phyloP scores from a whole-genome alignment of 768 basidiomycete genomes.

The Psilocybe tampanensis region DNA sequence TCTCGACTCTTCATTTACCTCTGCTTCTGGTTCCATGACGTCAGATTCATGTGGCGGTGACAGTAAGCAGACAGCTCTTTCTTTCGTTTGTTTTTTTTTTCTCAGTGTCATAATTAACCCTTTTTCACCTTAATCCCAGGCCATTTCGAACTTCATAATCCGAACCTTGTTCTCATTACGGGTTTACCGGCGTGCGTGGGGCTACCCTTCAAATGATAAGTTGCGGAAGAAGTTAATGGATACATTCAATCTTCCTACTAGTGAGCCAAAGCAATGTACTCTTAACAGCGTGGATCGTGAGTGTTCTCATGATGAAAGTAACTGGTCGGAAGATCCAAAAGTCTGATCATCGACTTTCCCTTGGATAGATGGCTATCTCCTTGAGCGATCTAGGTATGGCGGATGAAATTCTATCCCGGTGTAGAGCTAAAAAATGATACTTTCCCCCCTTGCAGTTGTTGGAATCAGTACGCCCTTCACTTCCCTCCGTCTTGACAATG shows the following conservation, averaged over 20 bases:
- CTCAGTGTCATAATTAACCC: neutral
- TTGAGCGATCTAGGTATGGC: conserved; percentile 47
- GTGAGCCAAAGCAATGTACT: conserved; percentile 49
- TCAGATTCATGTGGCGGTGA: conserved; percentile 58
- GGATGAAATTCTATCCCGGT: neutral
- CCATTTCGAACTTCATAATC: conserved; percentile 51
- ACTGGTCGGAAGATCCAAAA: too few relatives aligned
- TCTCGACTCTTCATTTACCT: neutral
- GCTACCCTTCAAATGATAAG: too few relatives aligned
- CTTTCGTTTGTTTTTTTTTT: neutral
- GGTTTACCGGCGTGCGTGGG: conserved; percentile 46
- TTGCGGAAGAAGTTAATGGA: too few relatives aligned
- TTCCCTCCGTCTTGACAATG: neutral
- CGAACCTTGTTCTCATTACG: conserved; percentile 53
- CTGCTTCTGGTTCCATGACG: neutral
- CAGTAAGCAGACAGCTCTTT: conserved; percentile 36
- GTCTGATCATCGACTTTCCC: neutral
- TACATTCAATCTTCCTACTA: too few relatives aligned
- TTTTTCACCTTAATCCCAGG: conserved; percentile 33
- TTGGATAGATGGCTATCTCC: conserved; percentile 37
- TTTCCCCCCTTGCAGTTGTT: conserved; percentile 27
- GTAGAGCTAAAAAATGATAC: neutral
- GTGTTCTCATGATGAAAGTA: conserved; percentile 24
- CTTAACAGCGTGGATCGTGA: conserved; percentile 48
- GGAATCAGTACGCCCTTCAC: conserved; percentile 34